These are phyloP conservation scores for Kwoniella dejecticola DNA, from an alignment of 768 basidiomycete genomes.

Conservation along the genomic window DNA sequence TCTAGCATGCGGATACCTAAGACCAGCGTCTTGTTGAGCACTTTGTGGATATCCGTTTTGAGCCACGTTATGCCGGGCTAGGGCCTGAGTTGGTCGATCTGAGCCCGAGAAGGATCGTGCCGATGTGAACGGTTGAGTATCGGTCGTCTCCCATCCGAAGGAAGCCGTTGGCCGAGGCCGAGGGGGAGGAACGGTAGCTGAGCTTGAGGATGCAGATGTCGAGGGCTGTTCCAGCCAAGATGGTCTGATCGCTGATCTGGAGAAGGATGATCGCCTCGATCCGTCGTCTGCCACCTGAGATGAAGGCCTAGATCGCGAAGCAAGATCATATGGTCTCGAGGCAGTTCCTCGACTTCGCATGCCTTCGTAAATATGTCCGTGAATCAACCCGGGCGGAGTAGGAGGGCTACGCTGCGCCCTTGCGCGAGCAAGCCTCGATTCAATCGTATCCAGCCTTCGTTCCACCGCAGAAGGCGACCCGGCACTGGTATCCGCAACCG, in stretches of 20 bases:
- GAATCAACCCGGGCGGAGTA: neutral
- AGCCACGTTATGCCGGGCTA: neutral
- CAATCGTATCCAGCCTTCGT: constrained; percentile 22
- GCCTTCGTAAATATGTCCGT: constrained; percentile 3
- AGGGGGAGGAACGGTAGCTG: constrained; percentile 15
- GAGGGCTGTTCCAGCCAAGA: neutral
- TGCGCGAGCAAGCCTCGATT: constrained; percentile 14
- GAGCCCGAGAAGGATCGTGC: neutral
- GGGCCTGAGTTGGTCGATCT: neutral
- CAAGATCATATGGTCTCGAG: constrained; percentile 12
- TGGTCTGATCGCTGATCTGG: neutral
- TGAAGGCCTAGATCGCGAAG: constrained; percentile 7
- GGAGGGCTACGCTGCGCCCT: constrained; percentile 12
- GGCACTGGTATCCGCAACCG: neutral
- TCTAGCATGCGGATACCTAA: constrained; percentile 14
- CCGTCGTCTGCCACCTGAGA: neutral
- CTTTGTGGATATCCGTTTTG: neutral
- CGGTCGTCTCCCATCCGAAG: constrained; percentile 11
- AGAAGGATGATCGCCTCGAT: neutral
- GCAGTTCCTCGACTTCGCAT: neutral
- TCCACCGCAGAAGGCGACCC: constrained; percentile 20
- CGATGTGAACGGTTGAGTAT: neutral
- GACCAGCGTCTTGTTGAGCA: neutral
- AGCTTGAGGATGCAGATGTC: neutral
- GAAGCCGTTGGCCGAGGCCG: neutral